Evolutionary conservation across 129 eudicot species (phyloP).

Genomic region (Apium graveolens): DNA sequence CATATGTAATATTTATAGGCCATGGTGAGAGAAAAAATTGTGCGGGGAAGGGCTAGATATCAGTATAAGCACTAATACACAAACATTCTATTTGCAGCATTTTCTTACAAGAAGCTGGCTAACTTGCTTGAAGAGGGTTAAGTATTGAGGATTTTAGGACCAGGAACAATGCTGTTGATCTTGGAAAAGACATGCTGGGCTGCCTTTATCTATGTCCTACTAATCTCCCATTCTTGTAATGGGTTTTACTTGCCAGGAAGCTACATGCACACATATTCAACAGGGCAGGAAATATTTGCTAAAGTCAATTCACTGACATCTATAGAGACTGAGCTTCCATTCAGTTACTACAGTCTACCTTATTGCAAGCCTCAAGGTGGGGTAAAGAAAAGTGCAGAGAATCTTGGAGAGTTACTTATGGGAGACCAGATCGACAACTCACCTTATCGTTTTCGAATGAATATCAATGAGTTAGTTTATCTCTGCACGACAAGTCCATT

Average conservation of each 20-base stretch:
- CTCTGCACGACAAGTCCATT: constrained; percentile 56
- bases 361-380: constrained; percentile 62
- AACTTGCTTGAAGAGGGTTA: constrained; percentile 18
- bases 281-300: constrained; percentile 44
- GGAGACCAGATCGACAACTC: constrained; percentile 88
- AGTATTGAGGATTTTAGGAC: constrained; percentile 19
- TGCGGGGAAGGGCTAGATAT: constrained; percentile 2
- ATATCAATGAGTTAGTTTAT: constrained; percentile 53
- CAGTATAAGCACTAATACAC: neutral
- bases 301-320: constrained; percentile 76
- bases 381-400: constrained; percentile 72
- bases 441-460: constrained; percentile 70
- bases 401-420: constrained; percentile 76
- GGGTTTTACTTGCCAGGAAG: constrained; percentile 79
- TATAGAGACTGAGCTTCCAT: constrained; percentile 76
- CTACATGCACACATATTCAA: constrained; percentile 74
- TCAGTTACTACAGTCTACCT: constrained; percentile 70
- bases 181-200: constrained; percentile 37
- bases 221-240: constrained; percentile 32
- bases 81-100: constrained; percentile 22
- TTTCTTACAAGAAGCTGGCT: constrained; percentile 17
- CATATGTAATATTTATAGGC: neutral
- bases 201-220: constrained; percentile 25
- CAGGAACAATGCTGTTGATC: constrained; percentile 34
- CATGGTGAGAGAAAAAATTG: neutral